These are phyloP conservation scores for Akebia trifoliata DNA, from an alignment of 164 flowering plant genomes.

Conservation along the genomic window DNA sequence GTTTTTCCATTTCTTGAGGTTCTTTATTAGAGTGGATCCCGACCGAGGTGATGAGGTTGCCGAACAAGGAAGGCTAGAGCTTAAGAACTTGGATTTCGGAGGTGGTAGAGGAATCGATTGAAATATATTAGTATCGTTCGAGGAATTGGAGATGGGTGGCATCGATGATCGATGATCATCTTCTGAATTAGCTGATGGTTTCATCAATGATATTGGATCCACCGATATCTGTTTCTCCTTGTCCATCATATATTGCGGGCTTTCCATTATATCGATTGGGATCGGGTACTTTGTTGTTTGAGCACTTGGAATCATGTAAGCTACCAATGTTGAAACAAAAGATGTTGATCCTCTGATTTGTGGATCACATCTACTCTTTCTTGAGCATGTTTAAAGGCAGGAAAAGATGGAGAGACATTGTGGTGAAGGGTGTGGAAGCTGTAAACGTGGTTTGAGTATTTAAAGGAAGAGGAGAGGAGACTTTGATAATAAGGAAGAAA, in stretches of 20 bases:
- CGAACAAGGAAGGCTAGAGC: constrained; percentile 51
- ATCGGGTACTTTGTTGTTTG: background rate
- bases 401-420: too few relatives aligned
- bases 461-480: constrained; percentile 9
- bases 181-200: constrained; percentile 15
- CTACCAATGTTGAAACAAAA: too few relatives aligned
- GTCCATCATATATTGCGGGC: background rate
- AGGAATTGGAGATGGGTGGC: constrained; percentile 2
- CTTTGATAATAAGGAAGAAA: background rate
- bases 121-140: background rate
- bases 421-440: background rate
- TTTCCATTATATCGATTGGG: background rate
- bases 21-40: constrained; percentile 25
- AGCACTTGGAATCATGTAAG: background rate
- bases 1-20: constrained; percentile 26
- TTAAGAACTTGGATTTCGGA: constrained; percentile 32
- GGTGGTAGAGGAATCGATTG: constrained; percentile 19
- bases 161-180: constrained; percentile 5
- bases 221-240: constrained; percentile 53
- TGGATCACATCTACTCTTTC: background rate
- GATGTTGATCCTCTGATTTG: background rate
- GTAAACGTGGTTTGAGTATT: constrained; percentile 1
- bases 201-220: constrained; percentile 56
- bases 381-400: background rate
- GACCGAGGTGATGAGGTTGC: constrained; percentile 39